Evolutionary conservation across 371 early-diverging fungal species (phyloP).

Genomic region (Capniomyces stellatus): DNA sequence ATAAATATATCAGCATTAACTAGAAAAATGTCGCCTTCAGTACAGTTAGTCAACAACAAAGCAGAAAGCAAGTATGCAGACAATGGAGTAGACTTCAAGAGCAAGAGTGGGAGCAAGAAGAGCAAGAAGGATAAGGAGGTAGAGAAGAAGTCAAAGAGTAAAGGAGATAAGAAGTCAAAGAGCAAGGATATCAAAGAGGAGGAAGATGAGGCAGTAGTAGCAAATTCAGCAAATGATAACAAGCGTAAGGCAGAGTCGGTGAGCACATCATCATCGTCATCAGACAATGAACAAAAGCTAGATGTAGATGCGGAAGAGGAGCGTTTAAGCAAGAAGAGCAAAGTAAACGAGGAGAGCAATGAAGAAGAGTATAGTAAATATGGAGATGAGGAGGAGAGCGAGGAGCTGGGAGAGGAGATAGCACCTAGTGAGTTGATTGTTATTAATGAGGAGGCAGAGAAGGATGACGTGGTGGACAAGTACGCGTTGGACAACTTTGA

Average conservation of each 20-base stretch:
- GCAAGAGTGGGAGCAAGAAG: neutral
- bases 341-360: neutral
- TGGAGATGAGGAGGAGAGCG: neutral
- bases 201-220: neutral
- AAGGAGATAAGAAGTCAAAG: neutral
- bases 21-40: too few species aligned
- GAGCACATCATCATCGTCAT: neutral
- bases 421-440: neutral
- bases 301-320: neutral
- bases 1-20: too few species aligned
- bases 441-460: constrained; percentile 18
- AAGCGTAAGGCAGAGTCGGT: neutral
- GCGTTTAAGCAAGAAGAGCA: neutral
- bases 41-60: too few species aligned
- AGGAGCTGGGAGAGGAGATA: neutral
- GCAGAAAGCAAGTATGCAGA: neutral
- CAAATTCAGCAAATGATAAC: too few species aligned
- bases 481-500: constrained; percentile 44
- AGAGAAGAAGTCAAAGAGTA: neutral
- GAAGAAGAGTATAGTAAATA: neutral
- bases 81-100: neutral
- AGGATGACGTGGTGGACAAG: constrained; percentile 13
- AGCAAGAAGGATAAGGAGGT: neutral
- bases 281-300: neutral
- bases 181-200: neutral